These are phyloP conservation scores for Microcyclosporella mali DNA, from an alignment of 2,329 filamentous ascomycete genomes.

Conservation along the genomic window DNA sequence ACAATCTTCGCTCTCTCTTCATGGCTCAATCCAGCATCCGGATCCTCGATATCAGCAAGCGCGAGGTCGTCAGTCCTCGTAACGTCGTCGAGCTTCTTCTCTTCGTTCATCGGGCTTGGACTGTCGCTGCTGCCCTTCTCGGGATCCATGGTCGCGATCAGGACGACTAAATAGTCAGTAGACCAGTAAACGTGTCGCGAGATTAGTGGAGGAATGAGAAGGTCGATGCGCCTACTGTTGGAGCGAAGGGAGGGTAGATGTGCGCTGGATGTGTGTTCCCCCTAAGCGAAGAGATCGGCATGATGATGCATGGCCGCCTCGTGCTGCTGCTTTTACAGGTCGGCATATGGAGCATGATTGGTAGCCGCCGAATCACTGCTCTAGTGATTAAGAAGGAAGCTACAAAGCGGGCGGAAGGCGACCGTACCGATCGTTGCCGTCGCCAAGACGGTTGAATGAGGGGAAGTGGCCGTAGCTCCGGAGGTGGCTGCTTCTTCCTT, in stretches of 20 bases:
- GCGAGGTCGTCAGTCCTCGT: constrained; percentile 1
- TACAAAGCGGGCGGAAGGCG: too few species aligned
- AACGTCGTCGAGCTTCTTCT: constrained; percentile 8
- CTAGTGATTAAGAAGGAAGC: too few species aligned
- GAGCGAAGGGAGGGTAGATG: too few species aligned
- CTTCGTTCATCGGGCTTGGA: constrained; percentile 4
- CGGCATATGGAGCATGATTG: too few species aligned
- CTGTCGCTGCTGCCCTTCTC: constrained; percentile 6
- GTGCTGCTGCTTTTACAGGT: too few species aligned
- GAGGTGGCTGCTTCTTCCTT: too few species aligned
- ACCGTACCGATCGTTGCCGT: too few species aligned
- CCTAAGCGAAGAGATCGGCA: neutral
- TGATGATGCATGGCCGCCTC: too few species aligned
- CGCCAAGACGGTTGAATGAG: too few species aligned
- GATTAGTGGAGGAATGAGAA: neutral
- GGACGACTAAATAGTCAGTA: neutral
- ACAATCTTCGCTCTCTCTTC: constrained; percentile 59
- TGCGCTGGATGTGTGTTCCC: neutral
- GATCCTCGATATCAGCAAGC: constrained; percentile 36
- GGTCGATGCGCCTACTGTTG: neutral
- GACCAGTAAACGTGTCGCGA: neutral
- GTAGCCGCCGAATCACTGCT: too few species aligned
- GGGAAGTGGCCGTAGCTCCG: too few species aligned
- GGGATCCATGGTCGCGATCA: neutral
- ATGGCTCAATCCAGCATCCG: constrained; percentile 58